Evolutionary conservation across 495 filamentous ascomycete species (phyloP).

Genomic region (Penicillium psychrofluorescens): DNA sequence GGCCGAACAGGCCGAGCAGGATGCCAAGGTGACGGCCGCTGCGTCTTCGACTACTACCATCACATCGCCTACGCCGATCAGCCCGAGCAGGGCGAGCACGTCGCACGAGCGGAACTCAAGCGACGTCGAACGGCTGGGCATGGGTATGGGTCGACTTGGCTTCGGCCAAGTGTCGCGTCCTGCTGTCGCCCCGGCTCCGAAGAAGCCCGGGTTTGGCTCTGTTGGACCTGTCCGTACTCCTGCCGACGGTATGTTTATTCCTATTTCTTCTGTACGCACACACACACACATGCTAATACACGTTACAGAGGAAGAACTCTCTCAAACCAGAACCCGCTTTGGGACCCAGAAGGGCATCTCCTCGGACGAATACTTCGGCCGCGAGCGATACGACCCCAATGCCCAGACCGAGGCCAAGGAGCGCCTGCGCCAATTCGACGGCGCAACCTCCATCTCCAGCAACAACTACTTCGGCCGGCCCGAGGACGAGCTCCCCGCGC

Average conservation of each 20-base stretch:
- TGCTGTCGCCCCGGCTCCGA: slow-evolving; percentile 44
- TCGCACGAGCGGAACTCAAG: slow-evolving; percentile 53
- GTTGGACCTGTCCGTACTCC: slow-evolving; percentile 57
- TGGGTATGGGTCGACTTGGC: slow-evolving; percentile 81
- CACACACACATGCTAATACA: slow-evolving; percentile 3
- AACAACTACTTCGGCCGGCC: slow-evolving; percentile 95
- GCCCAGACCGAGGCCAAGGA: slow-evolving; percentile 79
- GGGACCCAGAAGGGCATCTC: slow-evolving; percentile 92
- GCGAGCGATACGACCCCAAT: slow-evolving; percentile 71
- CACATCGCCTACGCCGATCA: slow-evolving; percentile 61
- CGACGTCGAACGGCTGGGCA: slow-evolving; percentile 83
- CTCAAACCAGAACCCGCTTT: slow-evolving; percentile 45
- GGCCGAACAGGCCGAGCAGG: slow-evolving; percentile 58
- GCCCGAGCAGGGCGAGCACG: slow-evolving; percentile 44
- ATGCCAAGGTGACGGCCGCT: slow-evolving; percentile 46
- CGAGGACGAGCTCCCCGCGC: slow-evolving; percentile 55
- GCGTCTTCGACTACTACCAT: slow-evolving; percentile 6
- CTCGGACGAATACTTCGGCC: slow-evolving; percentile 96
- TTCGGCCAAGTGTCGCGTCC: slow-evolving; percentile 77
- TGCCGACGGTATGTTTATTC: slow-evolving; percentile 54
- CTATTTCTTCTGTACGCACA: background rate
- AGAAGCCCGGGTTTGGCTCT: slow-evolving; percentile 84
- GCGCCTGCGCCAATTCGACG: slow-evolving; percentile 85
- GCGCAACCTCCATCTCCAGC: slow-evolving; percentile 84
- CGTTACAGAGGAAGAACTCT: slow-evolving; percentile 31